Conservation (phyloP, 305 asterid genomes). For the Petunia hybrid region DNA sequence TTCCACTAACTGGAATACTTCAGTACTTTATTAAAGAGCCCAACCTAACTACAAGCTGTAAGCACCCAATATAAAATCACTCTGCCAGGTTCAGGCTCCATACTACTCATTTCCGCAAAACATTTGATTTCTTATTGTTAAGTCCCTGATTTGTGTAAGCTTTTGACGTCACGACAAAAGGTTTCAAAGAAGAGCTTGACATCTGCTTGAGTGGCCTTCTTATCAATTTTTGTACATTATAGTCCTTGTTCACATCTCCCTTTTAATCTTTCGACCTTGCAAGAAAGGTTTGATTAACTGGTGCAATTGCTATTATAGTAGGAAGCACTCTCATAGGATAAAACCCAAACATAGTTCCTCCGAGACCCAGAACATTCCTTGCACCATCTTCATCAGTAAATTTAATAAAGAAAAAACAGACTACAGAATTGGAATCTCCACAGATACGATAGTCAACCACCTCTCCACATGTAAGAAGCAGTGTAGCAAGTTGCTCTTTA, state of each 20-base stretch:
- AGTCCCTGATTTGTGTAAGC: no score
- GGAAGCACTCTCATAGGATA: conserved; percentile 93
- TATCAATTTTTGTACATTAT: conserved; percentile 95
- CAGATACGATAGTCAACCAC: conserved; percentile 97
- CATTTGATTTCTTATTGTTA: no score
- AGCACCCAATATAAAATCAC: no score
- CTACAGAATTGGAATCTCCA: conserved; percentile 96
- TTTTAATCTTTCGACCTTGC: conserved; percentile 94
- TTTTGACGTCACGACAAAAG: conserved; percentile 42
- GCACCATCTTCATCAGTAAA: conserved; percentile 96
- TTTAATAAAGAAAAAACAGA: conserved; percentile 88
- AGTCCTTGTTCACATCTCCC: conserved; percentile 98
- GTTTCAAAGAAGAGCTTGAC: conserved; percentile 92
- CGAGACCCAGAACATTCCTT: conserved; percentile 81
- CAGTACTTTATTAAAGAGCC: no score
- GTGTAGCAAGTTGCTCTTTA: conserved; percentile 96
- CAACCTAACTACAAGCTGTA: no score
- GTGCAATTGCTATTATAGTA: conserved; percentile 98
- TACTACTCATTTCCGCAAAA: no score
- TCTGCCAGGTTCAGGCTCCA: no score
- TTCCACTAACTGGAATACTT: no score
- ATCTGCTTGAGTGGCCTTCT: conserved; percentile 89
- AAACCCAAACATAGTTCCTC: conserved; percentile 93
- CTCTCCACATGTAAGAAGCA: conserved; percentile 90
- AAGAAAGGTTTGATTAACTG: conserved; percentile 95